phyloP scores from a whole-genome alignment of 129 eudicot genomes.

The Glebionis coronaria region DNA sequence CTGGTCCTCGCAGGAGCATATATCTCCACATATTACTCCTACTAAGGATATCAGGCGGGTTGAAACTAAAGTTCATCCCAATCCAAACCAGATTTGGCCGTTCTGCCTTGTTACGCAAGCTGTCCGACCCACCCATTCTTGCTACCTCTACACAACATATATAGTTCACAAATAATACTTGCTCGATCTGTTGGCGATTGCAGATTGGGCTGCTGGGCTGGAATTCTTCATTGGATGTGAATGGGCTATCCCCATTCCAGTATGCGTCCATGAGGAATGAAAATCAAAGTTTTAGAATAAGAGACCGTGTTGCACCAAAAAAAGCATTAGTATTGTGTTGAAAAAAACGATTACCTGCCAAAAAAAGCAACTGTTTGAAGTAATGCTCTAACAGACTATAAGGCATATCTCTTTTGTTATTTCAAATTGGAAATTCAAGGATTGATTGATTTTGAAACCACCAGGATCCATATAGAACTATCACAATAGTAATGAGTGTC shows the following conservation, averaged over 20 bases:
- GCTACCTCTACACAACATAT: neutral
- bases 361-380: too few relatives aligned
- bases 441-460: too few relatives aligned
- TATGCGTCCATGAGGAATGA: slow-evolving; percentile 75
- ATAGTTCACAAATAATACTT: neutral
- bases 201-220: slow-evolving; percentile 76
- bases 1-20: slow-evolving; percentile 44
- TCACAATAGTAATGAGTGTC: too few relatives aligned
- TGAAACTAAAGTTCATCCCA: too few relatives aligned
- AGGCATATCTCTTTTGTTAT: too few relatives aligned
- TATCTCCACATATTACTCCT: slow-evolving; percentile 42
- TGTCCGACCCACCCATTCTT: neutral
- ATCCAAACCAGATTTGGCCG: too few relatives aligned
- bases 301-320: slow-evolving; percentile 19
- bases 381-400: too few relatives aligned
- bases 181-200: neutral
- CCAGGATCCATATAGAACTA: too few relatives aligned
- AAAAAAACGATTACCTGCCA: too few relatives aligned
- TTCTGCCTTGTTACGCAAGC: too few relatives aligned
- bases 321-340: too few relatives aligned
- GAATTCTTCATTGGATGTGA: slow-evolving; percentile 68
- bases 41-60: slow-evolving; percentile 39
- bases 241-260: slow-evolving; percentile 70
- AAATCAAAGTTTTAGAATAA: slow-evolving; percentile 37
- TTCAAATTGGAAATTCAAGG: too few relatives aligned